phyloP scores from a whole-genome alignment of 2,329 filamentous ascomycete genomes.

The Rhynchosporium graminicola region DNA sequence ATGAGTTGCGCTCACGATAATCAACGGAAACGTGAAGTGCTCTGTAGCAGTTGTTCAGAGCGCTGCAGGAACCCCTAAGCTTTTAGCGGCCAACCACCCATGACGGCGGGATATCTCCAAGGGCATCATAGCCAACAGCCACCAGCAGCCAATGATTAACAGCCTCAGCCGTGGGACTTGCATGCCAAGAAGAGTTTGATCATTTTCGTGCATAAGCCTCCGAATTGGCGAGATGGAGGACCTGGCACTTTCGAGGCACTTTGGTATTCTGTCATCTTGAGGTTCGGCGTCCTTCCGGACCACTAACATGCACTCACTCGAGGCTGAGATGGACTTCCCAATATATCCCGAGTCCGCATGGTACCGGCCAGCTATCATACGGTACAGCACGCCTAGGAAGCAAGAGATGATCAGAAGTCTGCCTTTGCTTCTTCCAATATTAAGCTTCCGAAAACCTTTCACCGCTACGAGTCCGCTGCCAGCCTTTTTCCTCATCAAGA shows the following conservation, averaged over 20 bases:
- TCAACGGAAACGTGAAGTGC: conserved; percentile 17
- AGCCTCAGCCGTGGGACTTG: conserved; percentile 19
- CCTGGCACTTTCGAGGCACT: background rate
- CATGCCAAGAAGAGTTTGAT: conserved; percentile 18
- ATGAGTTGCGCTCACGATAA: conserved; percentile 6
- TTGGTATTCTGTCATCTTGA: background rate
- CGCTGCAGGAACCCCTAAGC: conserved; percentile 15
- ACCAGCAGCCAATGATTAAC: conserved; percentile 20
- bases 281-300: conserved; percentile 13
- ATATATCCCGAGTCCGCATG: conserved; percentile 15
- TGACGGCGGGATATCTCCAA: conserved; percentile 17
- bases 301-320: background rate
- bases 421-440: conserved; percentile 2
- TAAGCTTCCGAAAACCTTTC: conserved; percentile 1
- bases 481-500: conserved; percentile 3
- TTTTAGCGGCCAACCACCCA: conserved; percentile 18
- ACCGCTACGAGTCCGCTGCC: conserved; percentile 16
- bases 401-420: background rate
- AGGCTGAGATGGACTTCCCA: conserved; percentile 2
- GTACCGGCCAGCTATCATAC: conserved; percentile 17
- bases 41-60: conserved; percentile 19
- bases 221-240: conserved; percentile 25
- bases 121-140: background rate
- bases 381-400: conserved; percentile 3
- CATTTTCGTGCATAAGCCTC: conserved; percentile 22